Evolutionary conservation across 306 rosid species (phyloP).

Genomic region (Medicago lupulina): DNA sequence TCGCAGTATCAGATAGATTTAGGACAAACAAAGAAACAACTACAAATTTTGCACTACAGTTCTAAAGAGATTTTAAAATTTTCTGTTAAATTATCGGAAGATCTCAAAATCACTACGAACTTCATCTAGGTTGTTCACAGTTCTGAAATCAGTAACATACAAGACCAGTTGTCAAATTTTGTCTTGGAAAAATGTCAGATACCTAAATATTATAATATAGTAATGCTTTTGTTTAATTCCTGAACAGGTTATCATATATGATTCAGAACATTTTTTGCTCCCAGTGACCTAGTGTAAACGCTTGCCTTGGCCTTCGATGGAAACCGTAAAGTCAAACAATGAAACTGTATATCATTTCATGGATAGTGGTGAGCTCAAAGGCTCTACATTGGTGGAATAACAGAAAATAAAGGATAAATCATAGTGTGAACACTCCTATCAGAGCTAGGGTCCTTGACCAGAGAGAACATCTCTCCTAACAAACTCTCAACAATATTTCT

Average conservation of each 20-base stretch:
- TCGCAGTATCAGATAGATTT: slow-evolving; percentile 3
- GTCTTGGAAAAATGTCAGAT: slow-evolving; percentile 11
- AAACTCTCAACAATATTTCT: too few relatives aligned
- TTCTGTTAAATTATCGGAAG: slow-evolving; percentile 1
- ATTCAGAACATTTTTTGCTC: slow-evolving; percentile 9
- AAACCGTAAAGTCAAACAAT: too few relatives aligned
- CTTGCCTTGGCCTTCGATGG: neutral
- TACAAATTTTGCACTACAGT: slow-evolving; percentile 1
- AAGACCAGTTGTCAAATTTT: slow-evolving; percentile 13
- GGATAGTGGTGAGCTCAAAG: too few relatives aligned
- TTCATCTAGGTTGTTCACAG: slow-evolving; percentile 33
- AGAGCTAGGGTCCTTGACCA: too few relatives aligned
- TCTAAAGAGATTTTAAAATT: neutral
- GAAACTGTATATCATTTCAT: too few relatives aligned
- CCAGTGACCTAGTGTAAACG: neutral
- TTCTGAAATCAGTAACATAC: slow-evolving; percentile 28
- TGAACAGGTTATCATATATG: slow-evolving; percentile 15
- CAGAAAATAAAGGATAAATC: too few relatives aligned
- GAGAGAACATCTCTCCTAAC: too few relatives aligned
- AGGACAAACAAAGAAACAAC: slow-evolving; percentile 28
- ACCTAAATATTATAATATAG: neutral
- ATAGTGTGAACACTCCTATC: too few relatives aligned
- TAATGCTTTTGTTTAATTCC: slow-evolving; percentile 12
- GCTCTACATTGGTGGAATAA: too few relatives aligned
- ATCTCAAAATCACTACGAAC: slow-evolving; percentile 12